Evolutionary conservation across 2,329 filamentous ascomycete genomes (phyloP).

Genomic region (Mollisiaceae sp.): DNA sequence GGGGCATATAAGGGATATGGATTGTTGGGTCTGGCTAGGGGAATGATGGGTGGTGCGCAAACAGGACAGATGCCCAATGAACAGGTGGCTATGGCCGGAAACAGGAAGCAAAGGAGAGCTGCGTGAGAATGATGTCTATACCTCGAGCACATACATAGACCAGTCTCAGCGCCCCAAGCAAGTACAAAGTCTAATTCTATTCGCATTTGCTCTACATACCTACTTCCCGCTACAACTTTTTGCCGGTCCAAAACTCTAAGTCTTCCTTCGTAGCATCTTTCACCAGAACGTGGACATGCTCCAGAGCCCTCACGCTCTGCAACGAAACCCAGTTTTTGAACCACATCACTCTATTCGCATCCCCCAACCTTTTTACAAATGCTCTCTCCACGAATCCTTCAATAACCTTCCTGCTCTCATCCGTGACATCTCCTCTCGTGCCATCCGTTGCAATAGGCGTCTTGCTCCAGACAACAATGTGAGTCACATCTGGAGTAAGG

Average conservation of each 20-base stretch:
- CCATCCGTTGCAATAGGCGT: slow-evolving; percentile 76
- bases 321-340: slow-evolving; percentile 93
- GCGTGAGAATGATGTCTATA: slow-evolving; percentile 20
- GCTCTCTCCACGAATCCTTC: slow-evolving; percentile 71
- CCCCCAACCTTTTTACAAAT: slow-evolving; percentile 65
- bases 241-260: slow-evolving; percentile 57
- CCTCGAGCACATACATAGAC: not conserved
- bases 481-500: slow-evolving; percentile 67
- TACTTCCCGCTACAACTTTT: not conserved
- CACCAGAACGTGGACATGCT: slow-evolving; percentile 85
- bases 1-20: slow-evolving; percentile 43
- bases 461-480: slow-evolving; percentile 92
- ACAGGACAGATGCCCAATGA: slow-evolving; percentile 36
- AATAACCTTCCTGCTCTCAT: slow-evolving; percentile 67
- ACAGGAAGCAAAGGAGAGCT: slow-evolving; percentile 43
- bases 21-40: slow-evolving; percentile 41
- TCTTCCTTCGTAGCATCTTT: slow-evolving; percentile 57
- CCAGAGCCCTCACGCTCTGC: slow-evolving; percentile 85
- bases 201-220: not conserved
- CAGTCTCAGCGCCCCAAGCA: not conserved
- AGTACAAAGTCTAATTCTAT: not conserved
- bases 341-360: slow-evolving; percentile 68
- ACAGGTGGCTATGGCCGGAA: slow-evolving; percentile 36
- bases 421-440: slow-evolving; percentile 73
- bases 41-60: slow-evolving; percentile 42